Base-by-base conservation (phyloP, 2,329 filamentous ascomycete genomes). In the Hypoxylon sp. region DNA sequence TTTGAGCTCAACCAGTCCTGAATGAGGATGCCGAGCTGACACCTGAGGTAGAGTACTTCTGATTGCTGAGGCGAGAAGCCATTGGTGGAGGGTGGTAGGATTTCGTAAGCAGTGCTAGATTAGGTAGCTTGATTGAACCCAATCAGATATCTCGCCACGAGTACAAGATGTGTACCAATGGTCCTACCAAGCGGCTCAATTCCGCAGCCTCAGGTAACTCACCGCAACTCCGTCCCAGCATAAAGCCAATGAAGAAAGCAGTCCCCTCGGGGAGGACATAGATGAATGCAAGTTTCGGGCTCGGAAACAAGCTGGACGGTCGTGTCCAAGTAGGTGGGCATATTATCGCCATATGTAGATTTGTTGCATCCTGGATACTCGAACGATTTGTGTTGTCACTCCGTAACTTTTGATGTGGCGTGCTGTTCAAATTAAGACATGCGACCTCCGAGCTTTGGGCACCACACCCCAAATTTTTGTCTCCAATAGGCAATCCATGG, bases 281-380 rank as follows among this genome's bases (percentile, higher is more conserved):
- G 50, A 34, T 23, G 50, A 46, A 67, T 69, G 65, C 65, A 60
- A 28, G 68, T 65, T 69, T 71, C 60, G 68, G 68, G 48, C 4
- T 46, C 21, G 53, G 51, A 58, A 51, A 53, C 23, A 19, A 58
- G n/a, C 46, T 59, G 52, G 36, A 30, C 25, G 49, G 13, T 60
- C 13, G 28, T 34, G 53, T 17, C 32, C 13, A 53, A 56, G 38
- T 55, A 61, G 51, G 45, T 49, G 58, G 56, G 50, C 5, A 53
- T 17, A 48, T 41, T 60, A 62, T 45, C 38, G 30, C 38, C 34
- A 17, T 48, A 53, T 14, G n/a, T 28, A 45, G 17, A 34, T 51
- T 50, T 45, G 23, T 38, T 46, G 57, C 10, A 51, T 36, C 36
- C 41, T 58, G n/a, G 53, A 13, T 19, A 5, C 34, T 55, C 21